Percentiles rank a stretch among this genome's conserved stretches.
phyloP scores from a whole-genome alignment of 306 rosid genomes.

The Calophaca sinica region DNA sequence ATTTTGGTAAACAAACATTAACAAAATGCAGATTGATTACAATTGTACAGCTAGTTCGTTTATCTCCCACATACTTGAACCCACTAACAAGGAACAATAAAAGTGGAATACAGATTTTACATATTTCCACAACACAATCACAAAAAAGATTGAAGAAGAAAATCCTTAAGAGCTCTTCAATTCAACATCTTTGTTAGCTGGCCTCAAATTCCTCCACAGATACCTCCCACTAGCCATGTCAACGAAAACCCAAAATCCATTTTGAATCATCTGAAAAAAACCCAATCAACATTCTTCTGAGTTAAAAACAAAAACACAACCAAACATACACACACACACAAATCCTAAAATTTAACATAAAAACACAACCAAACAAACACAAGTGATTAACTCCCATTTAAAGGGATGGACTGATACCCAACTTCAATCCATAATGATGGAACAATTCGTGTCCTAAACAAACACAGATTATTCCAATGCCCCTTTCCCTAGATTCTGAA shows the following conservation, averaged over 20 bases:
- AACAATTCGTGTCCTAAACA: no score
- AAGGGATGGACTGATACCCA: no score
- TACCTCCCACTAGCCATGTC: slow-evolving; percentile 90
- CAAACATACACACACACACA: not conserved
- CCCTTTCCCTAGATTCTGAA: no score
- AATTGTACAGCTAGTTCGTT: not conserved
- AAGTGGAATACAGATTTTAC: slow-evolving; percentile 27
- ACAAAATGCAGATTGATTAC: slow-evolving; percentile 21
- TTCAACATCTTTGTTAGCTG: slow-evolving; percentile 40
- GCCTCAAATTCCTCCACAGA: slow-evolving; percentile 73
- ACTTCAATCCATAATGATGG: no score
- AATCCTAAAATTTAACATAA: not conserved
- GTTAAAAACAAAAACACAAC: not conserved
- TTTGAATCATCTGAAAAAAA: slow-evolving; percentile 56
- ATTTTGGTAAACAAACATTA: slow-evolving; percentile 1
- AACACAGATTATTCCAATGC: no score
- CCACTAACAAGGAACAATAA: slow-evolving; percentile 7
- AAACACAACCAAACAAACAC: not conserved
- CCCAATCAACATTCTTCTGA: slow-evolving; percentile 10
- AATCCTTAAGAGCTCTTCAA: slow-evolving; percentile 35
- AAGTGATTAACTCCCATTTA: no score
- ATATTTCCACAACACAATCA: not conserved
- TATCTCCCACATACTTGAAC: slow-evolving; percentile 41
- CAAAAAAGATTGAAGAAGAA: not conserved
- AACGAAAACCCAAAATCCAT: slow-evolving; percentile 70